These are phyloP conservation scores for Sporothrix phasma DNA, from an alignment of 2,329 filamentous ascomycete genomes.

Conservation along the genomic window DNA sequence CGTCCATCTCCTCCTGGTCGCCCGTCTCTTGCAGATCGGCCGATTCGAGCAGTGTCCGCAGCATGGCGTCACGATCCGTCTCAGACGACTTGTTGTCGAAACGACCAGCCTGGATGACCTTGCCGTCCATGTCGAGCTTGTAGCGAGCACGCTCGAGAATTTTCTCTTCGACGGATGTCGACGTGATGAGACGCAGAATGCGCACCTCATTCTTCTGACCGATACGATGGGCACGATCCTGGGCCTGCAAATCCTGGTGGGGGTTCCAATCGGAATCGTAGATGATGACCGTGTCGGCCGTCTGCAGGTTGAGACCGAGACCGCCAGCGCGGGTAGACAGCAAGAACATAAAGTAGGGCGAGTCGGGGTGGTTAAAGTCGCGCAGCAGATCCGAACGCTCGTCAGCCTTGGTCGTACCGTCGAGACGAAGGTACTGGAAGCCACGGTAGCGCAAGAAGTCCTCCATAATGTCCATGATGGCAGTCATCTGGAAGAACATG, in stretches of 20 bases:
- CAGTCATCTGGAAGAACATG: conserved; percentile 99
- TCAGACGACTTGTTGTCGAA: conserved; percentile 99
- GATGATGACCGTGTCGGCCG: conserved; percentile 97
- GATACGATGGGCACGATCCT: conserved; percentile 99
- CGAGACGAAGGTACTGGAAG: conserved; percentile 79
- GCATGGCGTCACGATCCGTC: conserved; percentile 93
- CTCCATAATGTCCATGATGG: conserved; percentile 99
- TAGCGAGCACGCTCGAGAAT: conserved; percentile 93
- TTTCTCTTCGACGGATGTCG: conserved; percentile 96
- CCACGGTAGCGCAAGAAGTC: conserved; percentile 83
- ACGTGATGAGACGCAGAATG: conserved; percentile 89
- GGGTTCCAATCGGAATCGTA: conserved; percentile 99
- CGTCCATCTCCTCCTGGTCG: conserved; percentile 95
- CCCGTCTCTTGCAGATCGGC: conserved; percentile 57
- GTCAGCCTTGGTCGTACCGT: conserved; percentile 95
- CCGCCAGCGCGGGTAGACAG: conserved; percentile 98
- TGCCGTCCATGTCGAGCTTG: conserved; percentile 99
- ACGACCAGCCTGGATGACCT: conserved; percentile 97
- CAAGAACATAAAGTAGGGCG: conserved; percentile 94
- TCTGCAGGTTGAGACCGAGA: conserved; percentile 92
- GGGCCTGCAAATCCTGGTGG: conserved; percentile 96
- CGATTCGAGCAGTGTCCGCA: conserved; percentile 84
- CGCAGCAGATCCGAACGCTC: conserved; percentile 86
- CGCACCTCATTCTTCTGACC: conserved; percentile 99
- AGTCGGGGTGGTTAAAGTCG: conserved; percentile 81